Conservation (phyloP, 179 eudicot species). For the Spinacia oleracea region DNA sequence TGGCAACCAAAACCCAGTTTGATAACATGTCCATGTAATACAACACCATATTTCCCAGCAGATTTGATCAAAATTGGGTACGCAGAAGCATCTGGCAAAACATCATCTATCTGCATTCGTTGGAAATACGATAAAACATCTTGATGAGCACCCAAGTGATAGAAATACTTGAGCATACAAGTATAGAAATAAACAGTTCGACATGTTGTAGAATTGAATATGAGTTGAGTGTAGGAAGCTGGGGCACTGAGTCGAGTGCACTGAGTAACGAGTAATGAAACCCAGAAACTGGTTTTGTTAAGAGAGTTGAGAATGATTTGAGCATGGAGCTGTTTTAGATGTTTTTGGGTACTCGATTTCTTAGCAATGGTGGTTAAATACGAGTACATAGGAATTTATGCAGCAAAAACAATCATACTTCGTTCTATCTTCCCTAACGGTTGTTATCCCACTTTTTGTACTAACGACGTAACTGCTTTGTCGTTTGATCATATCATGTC, state of each 20-base stretch:
- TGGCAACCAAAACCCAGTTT: conserved; percentile 47
- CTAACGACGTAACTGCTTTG: too few species aligned
- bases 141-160: conserved; percentile 30
- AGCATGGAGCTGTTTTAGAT: conserved; percentile 50
- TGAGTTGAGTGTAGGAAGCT: conserved; percentile 32
- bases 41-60: conserved; percentile 40
- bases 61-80: conserved; percentile 63
- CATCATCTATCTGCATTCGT: conserved; percentile 29
- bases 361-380: conserved; percentile 27
- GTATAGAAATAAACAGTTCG: conserved; percentile 43
- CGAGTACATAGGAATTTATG: conserved; percentile 22
- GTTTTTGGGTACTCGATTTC: conserved; percentile 29
- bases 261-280: conserved; percentile 40
- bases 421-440: too few species aligned
- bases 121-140: conserved; percentile 38
- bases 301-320: conserved; percentile 43
- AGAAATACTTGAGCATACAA: conserved; percentile 48
- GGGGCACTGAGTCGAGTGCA: conserved; percentile 56
- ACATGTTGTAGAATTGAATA: conserved; percentile 37
- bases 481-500: too few species aligned
- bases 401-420: neutral
- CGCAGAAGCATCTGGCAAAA: conserved; percentile 41
- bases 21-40: conserved; percentile 46
- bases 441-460: too few species aligned
- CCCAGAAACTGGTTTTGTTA: conserved; percentile 42